phyloP scores from a whole-genome alignment of 495 filamentous ascomycete species.

The Xylaria grammica region DNA sequence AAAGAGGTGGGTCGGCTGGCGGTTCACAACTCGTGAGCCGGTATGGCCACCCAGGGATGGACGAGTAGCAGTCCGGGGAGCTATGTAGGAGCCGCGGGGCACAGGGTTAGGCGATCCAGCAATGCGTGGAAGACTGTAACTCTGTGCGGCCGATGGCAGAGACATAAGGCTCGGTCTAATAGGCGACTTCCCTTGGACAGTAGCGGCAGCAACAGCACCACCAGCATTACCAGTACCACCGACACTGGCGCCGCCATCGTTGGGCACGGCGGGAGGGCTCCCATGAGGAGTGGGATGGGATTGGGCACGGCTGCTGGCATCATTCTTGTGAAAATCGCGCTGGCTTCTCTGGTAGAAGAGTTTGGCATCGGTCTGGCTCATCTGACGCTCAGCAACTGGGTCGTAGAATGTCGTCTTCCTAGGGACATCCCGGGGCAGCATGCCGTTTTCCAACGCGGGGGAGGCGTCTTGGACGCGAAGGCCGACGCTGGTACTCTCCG shows the following conservation, averaged over 20 bases:
- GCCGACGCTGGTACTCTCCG: slow-evolving; percentile 7
- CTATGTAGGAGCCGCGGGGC: slow-evolving; percentile 30
- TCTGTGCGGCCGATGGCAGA: slow-evolving; percentile 28
- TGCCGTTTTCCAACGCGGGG: slow-evolving; percentile 51
- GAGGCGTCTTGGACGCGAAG: slow-evolving; percentile 22
- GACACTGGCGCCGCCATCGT: slow-evolving; percentile 15
- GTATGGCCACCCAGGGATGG: slow-evolving; percentile 35
- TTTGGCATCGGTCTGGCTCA: slow-evolving; percentile 90
- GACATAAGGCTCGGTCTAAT: slow-evolving; percentile 21
- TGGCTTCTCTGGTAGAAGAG: slow-evolving; percentile 93
- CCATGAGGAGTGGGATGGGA: slow-evolving; percentile 51
- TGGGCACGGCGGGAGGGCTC: slow-evolving; percentile 44
- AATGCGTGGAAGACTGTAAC: slow-evolving; percentile 38
- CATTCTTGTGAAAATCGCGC: slow-evolving; percentile 56
- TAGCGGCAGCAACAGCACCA: not conserved
- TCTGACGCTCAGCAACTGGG: slow-evolving; percentile 84
- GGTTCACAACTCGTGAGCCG: slow-evolving; percentile 5
- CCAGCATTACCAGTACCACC: no score
- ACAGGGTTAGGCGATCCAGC: slow-evolving; percentile 27
- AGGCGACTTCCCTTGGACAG: slow-evolving; percentile 19
- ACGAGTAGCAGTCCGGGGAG: slow-evolving; percentile 35
- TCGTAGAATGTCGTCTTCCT: slow-evolving; percentile 84
- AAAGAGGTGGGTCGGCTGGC: slow-evolving; percentile 21
- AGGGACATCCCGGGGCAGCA: slow-evolving; percentile 76
- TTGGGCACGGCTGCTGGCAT: slow-evolving; percentile 53